A percentile compares a stretch with the other conserved stretches of the same genome.
These are phyloP conservation scores for Pisolithus thermaeus DNA, from an alignment of 1,284 basidiomycete genomes.

Conservation along the genomic window DNA sequence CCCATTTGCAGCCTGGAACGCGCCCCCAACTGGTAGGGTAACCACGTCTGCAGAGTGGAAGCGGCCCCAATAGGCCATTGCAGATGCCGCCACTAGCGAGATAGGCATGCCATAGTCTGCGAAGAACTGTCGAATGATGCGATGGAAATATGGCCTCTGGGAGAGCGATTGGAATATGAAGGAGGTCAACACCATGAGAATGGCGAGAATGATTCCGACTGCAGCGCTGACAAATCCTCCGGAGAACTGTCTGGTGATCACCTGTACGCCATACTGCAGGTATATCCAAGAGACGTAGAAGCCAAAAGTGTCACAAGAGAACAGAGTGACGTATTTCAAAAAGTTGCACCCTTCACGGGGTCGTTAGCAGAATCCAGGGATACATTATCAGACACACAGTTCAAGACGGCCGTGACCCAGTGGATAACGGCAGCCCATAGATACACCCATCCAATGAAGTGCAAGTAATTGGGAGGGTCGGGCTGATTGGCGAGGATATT, in stretches of 20 bases:
- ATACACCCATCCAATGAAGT: slow-evolving; percentile 90
- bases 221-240: slow-evolving; percentile 47
- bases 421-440: slow-evolving; percentile 93
- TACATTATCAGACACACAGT: slow-evolving; percentile 46
- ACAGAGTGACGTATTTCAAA: slow-evolving; percentile 81
- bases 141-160: slow-evolving; percentile 61
- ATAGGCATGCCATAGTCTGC: slow-evolving; percentile 90
- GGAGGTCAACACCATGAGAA: slow-evolving; percentile 69
- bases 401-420: slow-evolving; percentile 81
- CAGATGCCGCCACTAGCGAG: slow-evolving; percentile 67
- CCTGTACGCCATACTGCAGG: slow-evolving; percentile 85
- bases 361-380: background rate
- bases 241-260: slow-evolving; percentile 67
- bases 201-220: slow-evolving; percentile 71
- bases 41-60: slow-evolving; percentile 60
- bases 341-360: slow-evolving; percentile 66
- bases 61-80: slow-evolving; percentile 80
- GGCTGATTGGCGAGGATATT: slow-evolving; percentile 60
- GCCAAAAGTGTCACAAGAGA: slow-evolving; percentile 93
- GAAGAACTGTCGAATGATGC: slow-evolving; percentile 68
- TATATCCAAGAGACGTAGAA: slow-evolving; percentile 89
- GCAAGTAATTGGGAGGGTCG: slow-evolving; percentile 70
- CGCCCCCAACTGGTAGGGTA: slow-evolving; percentile 64
- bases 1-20: slow-evolving; percentile 71
- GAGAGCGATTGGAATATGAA: slow-evolving; percentile 72